Percentiles rank a stretch among this genome's conserved stretches.
phyloP scores from a whole-genome alignment of 805 yeast genomes.

The Kodamaea laetipori region DNA sequence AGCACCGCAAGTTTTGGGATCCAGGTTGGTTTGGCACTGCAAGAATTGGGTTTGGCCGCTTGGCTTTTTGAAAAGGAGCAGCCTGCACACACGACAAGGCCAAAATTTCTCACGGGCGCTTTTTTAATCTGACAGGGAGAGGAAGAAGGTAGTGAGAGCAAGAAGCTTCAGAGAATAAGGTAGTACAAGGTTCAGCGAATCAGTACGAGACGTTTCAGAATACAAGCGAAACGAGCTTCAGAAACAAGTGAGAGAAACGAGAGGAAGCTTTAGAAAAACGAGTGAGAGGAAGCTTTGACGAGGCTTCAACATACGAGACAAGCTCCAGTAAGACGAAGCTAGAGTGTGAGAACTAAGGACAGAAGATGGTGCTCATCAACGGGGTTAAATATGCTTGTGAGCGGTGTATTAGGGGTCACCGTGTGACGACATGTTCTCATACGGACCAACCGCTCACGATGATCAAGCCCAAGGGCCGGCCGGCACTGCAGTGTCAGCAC shows the following conservation, averaged over 20 bases:
- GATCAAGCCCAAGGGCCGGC: constrained; percentile 97
- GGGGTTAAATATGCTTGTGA: constrained; percentile 97
- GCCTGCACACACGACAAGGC: constrained; percentile 2
- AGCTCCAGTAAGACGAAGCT: too few relatives aligned
- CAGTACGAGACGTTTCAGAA: too few relatives aligned
- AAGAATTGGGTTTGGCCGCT: background rate
- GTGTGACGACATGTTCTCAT: constrained; percentile 93
- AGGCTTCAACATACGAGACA: too few relatives aligned
- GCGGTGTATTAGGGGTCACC: constrained; percentile 92
- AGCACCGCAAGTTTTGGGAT: background rate
- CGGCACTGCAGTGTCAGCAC: constrained; percentile 87
- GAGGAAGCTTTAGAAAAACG: too few relatives aligned
- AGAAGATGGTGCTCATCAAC: constrained; percentile 78
- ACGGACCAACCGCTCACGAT: constrained; percentile 85
- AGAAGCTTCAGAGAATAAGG: too few relatives aligned
- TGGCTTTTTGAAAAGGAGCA: constrained; percentile 5
- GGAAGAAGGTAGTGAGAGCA: too few relatives aligned
- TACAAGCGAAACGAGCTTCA: too few relatives aligned
- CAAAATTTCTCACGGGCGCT: background rate
- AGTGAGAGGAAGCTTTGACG: background rate
- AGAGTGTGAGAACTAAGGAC: too few relatives aligned
- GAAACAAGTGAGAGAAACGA: too few relatives aligned
- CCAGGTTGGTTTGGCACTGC: too few relatives aligned
- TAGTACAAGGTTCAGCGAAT: too few relatives aligned
- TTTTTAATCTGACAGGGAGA: background rate